Evolutionary conservation across 495 filamentous ascomycete genomes (phyloP).

Genomic region (Acidiella bohemica): DNA sequence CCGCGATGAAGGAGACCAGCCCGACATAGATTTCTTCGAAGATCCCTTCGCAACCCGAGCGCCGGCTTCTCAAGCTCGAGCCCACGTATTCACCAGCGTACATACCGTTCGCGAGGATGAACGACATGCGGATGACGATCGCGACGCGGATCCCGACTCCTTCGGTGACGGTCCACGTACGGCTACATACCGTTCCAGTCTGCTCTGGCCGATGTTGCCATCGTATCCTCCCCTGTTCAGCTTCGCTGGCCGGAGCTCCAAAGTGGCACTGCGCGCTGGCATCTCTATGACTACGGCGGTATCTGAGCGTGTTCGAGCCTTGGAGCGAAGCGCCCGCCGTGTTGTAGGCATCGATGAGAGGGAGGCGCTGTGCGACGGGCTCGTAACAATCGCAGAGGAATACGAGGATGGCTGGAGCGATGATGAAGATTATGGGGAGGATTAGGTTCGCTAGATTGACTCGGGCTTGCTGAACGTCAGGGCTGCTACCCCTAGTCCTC

Average conservation of each 20-base stretch:
- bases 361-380: slow-evolving; percentile 67
- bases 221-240: slow-evolving; percentile 64
- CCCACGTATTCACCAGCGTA: slow-evolving; percentile 22
- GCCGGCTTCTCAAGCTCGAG: background rate
- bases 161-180: slow-evolving; percentile 16
- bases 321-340: slow-evolving; percentile 47
- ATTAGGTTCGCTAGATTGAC: background rate
- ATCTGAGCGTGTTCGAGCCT: slow-evolving; percentile 47
- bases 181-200: slow-evolving; percentile 40
- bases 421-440: slow-evolving; percentile 56
- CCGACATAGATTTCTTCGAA: slow-evolving; percentile 17
- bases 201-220: slow-evolving; percentile 65
- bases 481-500: too few relatives aligned
- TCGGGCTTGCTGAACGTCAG: background rate
- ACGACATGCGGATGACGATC: slow-evolving; percentile 3
- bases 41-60: background rate
- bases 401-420: slow-evolving; percentile 78
- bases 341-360: slow-evolving; percentile 60
- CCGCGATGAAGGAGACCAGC: background rate
- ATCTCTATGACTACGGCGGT: slow-evolving; percentile 67
- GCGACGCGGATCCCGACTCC: slow-evolving; percentile 11
- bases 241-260: slow-evolving; percentile 23
- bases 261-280: too few relatives aligned
- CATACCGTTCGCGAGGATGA: slow-evolving; percentile 20
- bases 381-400: slow-evolving; percentile 71